Conservation (phyloP, 768 basidiomycete species). For the Suillus lakei region DNA sequence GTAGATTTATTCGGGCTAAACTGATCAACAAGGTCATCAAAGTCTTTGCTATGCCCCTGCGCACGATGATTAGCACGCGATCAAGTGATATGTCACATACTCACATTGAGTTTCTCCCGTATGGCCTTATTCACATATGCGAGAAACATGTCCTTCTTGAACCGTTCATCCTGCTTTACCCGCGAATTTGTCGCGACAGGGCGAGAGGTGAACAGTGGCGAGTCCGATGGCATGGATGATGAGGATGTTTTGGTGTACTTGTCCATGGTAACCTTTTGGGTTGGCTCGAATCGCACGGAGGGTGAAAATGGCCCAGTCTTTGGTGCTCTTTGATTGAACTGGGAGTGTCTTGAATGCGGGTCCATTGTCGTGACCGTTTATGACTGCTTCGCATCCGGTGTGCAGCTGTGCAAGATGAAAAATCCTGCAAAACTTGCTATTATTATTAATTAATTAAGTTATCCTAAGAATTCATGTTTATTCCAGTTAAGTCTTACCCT, state of each 20-base stretch:
- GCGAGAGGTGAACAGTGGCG: conserved; percentile 37
- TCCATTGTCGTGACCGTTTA: conserved; percentile 53
- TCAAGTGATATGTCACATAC: conserved; percentile 29
- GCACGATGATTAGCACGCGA: conserved; percentile 17
- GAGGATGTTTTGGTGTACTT: conserved; percentile 46
- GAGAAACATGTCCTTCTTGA: conserved; percentile 82
- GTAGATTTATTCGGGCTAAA: conserved; percentile 62
- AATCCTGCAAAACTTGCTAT: not conserved
- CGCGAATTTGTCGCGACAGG: conserved; percentile 83
- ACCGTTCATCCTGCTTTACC: conserved; percentile 76
- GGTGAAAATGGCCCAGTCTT: conserved; percentile 65
- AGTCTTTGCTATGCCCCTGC: conserved; percentile 76
- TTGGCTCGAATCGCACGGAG: conserved; percentile 50
- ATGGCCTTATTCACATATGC: conserved; percentile 84
- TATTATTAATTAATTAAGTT: conserved; percentile 1
- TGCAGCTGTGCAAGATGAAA: not conserved
- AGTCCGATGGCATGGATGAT: conserved; percentile 22
- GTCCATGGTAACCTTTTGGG: conserved; percentile 46
- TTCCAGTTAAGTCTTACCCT: conserved; percentile 3
- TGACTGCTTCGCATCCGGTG: conserved; percentile 8
- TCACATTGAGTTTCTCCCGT: conserved; percentile 70
- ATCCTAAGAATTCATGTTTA: conserved; percentile 1
- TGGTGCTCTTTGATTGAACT: conserved; percentile 75
- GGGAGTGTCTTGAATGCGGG: conserved; percentile 74
- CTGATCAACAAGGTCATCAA: conserved; percentile 88